phyloP scores from a whole-genome alignment of 352 stramenopile species.

The Phytopythium boreale region DNA sequence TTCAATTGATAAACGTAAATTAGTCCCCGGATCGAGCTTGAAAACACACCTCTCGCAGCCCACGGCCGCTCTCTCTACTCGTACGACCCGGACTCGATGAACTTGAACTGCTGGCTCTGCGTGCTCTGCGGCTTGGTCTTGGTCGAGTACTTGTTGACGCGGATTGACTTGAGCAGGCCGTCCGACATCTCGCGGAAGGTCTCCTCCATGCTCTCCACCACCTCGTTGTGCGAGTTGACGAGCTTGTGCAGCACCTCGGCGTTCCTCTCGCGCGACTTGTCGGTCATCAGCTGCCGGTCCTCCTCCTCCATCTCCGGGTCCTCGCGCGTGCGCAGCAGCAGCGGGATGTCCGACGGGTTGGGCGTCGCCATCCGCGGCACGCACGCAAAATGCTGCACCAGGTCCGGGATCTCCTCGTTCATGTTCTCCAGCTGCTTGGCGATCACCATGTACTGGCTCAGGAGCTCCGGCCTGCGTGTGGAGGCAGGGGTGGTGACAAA shows the following conservation, averaged over 20 bases:
- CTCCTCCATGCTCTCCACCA: slow-evolving; percentile 75
- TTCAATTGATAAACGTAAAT: background rate
- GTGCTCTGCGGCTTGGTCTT: slow-evolving; percentile 77
- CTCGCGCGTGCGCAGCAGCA: slow-evolving; percentile 76
- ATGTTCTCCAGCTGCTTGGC: slow-evolving; percentile 88
- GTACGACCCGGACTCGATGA: slow-evolving; percentile 82
- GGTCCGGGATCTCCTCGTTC: slow-evolving; percentile 83
- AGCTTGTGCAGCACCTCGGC: slow-evolving; percentile 66
- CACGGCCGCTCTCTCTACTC: slow-evolving; percentile 11
- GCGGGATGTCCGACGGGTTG: slow-evolving; percentile 71
- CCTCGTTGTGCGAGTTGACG: slow-evolving; percentile 63
- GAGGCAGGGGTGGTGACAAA: background rate
- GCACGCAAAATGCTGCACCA: slow-evolving; percentile 83
- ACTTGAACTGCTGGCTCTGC: slow-evolving; percentile 81
- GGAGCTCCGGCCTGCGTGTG: slow-evolving; percentile 55
- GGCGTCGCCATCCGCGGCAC: slow-evolving; percentile 81
- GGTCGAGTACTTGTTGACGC: slow-evolving; percentile 83
- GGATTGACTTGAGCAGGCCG: slow-evolving; percentile 76
- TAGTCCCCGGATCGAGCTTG: background rate
- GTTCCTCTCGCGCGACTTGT: slow-evolving; percentile 66
- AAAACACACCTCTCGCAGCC: too few relatives aligned
- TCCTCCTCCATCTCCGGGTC: slow-evolving; percentile 85
- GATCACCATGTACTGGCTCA: slow-evolving; percentile 87
- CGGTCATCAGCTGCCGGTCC: slow-evolving; percentile 67
- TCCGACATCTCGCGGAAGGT: slow-evolving; percentile 85